Percentiles rank a stretch among this genome's conserved stretches.
Evolutionary conservation across 768 basidiomycete genomes (phyloP).

Genomic region (Baorangia bicolor): DNA sequence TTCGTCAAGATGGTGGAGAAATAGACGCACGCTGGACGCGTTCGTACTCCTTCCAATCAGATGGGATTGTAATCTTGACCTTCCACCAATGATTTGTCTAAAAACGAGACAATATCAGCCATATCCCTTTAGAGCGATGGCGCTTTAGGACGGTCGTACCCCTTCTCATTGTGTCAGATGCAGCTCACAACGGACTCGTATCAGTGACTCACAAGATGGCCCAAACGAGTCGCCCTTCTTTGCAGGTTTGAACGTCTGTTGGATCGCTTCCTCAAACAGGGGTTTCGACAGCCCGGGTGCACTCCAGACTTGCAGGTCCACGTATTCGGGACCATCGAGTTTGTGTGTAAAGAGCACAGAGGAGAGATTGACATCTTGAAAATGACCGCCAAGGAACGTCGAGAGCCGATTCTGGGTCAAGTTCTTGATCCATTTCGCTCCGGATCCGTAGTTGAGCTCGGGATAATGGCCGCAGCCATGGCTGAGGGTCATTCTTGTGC

Average conservation of each 20-base stretch:
- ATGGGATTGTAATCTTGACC: conserved; percentile 75
- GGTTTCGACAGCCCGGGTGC: conserved; percentile 87
- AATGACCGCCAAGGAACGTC: conserved; percentile 78
- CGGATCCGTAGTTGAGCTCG: conserved; percentile 55
- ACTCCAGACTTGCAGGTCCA: conserved; percentile 88
- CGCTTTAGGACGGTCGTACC: conserved; percentile 37
- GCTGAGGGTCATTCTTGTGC: conserved; percentile 16
- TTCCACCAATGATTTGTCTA: conserved; percentile 98
- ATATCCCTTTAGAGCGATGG: not conserved
- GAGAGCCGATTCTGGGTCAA: conserved; percentile 59
- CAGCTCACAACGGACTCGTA: not conserved
- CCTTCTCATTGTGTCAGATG: conserved; percentile 34
- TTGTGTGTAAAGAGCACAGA: conserved; percentile 75
- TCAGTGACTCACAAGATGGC: conserved; percentile 75
- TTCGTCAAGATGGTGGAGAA: not conserved
- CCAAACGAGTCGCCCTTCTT: conserved; percentile 92
- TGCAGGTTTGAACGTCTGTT: conserved; percentile 75
- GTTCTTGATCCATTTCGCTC: conserved; percentile 81
- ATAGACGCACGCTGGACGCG: conserved; percentile 71
- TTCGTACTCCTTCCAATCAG: conserved; percentile 79
- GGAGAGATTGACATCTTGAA: conserved; percentile 74
- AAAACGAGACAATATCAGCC: conserved; percentile 4
- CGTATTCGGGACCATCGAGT: conserved; percentile 60
- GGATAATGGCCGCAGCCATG: conserved; percentile 42
- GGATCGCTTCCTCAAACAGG: conserved; percentile 83